Evolutionary conservation across 73 alveolate genomes (phyloP), one percentile per base, ranked within the genome.

Genomic region (Paramecium caudatum): DNA sequence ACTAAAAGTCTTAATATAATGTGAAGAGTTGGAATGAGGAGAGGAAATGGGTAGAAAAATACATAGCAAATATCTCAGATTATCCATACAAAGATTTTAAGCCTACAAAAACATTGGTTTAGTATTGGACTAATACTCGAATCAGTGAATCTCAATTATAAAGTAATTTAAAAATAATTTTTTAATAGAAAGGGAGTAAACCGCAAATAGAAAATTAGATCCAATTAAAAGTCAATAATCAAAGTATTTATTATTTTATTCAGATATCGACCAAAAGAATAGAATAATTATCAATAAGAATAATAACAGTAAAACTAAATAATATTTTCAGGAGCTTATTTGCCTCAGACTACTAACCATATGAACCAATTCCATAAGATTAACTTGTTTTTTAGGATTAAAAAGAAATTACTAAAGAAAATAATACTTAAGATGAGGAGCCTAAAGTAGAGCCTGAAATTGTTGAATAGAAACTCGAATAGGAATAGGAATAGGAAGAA

Each of bases 41-140:
- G 39, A 70, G 87, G 30, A 70, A 39, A 70, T 27, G 87, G 19
- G 87, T 70, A 33, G 87, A 70, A 17, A 70, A 70, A 70, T 46
- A 70, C 37, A 70, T 70, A 12, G 61, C 87, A 15, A 70, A 39
- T 21, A 70, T 70, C 21, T 70, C 68, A 27, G 88, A 74, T 3
- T 74, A 74, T 41, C 88, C 88, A 5, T 74, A 74, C 32, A 74
- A 74, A 34, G 47, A 74, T 74, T 74, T 74, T 13, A 74, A 74
- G 19, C 88, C 88, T 4, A 74, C 88, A 3, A 74, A 43, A 41
- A 74, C 88, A 41, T 23, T 74, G 2, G 88, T 74, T 37, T 27
- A 74, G 32, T 74, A 27, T 25, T 74, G 88, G 88, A 45, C 88
- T 2, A 74, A 74, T 27, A 41, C 88, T 8, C 17, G 69, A 15